Base-by-base conservation (phyloP, 305 asterid genomes). In the Fraxinus dipetala region DNA sequence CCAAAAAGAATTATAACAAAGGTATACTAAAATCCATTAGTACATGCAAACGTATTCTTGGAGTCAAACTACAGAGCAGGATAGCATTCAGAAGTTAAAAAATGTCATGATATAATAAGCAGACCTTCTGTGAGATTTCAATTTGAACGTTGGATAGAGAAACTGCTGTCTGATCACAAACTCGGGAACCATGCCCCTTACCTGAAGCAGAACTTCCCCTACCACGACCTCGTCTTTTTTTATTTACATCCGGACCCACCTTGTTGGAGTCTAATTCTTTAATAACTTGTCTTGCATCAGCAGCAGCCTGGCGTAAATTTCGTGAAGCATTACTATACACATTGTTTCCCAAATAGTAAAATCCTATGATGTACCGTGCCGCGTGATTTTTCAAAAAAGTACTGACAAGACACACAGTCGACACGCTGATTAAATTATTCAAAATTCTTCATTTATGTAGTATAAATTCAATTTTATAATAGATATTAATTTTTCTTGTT, bases 171-270 rank as follows among this genome's bases (percentile, higher is more conserved):
- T 89, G 97, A 82, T 95, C 96, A 84, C 80, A 80, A 82, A 69
- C 92, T 79, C 95, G 92, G 79, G 86, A 72, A 83, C 95, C 95
- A 22, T 98, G 95, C 70, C 97, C 98, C 89, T 97, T 91, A 81
- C 93, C 94, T 59, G 98, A 88, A 86, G 88, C 72, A 75, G 92
- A 85, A 86, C 82, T 86, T 72, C 89, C 96, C 90, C 91, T 91
- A 6, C 92, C 90, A 86, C 98, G 98, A 85, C 87, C 90, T 87
- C 90, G 97, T 82, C 90, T 93, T 87, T 87, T 93, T 84, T 87
- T 92, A 88, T 85, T 90, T 80, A 72, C 83, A 84, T 94, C 98
- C 67, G 87, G 84, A 77, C 84, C 85, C 59, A 54, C 85, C 85
- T 87, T 93, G 86, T 79, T 85, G 70, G 85, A 40, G 80, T 94